Percentiles rank a stretch among this genome's conserved stretches.
Evolutionary conservation across 2,329 filamentous ascomycete genomes (phyloP).

Genomic region (Chaetomiaceae sp.): DNA sequence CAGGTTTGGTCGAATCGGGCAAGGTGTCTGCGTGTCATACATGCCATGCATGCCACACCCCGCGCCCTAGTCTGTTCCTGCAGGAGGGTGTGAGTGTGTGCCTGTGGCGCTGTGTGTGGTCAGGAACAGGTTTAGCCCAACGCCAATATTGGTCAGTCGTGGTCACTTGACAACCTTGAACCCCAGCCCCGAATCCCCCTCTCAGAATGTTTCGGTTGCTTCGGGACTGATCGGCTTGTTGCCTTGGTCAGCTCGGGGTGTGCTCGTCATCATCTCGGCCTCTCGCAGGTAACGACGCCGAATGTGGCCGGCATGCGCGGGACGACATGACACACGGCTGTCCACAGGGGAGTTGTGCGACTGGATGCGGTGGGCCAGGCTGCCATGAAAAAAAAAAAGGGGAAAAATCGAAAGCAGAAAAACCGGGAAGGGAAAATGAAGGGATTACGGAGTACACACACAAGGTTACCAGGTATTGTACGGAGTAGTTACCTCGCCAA

Average conservation of each 20-base stretch:
- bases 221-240: neutral
- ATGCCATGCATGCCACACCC: too few species aligned
- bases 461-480: too few species aligned
- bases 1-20: neutral
- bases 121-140: constrained; percentile 16
- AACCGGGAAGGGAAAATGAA: neutral
- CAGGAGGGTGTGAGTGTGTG: neutral
- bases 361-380: too few species aligned
- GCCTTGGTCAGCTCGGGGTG: neutral
- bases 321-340: too few species aligned
- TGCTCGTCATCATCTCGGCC: neutral
- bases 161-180: constrained; percentile 12
- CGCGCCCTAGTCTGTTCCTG: too few species aligned
- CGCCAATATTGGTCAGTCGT: constrained; percentile 3
- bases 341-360: too few species aligned
- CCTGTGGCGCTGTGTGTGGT: too few species aligned
- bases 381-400: neutral
- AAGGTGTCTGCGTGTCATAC: neutral
- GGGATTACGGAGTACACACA: too few species aligned
- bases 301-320: neutral
- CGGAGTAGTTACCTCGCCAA: too few species aligned
- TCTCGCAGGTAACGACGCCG: neutral
- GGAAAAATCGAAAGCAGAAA: neutral
- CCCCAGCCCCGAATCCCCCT: too few species aligned
- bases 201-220: neutral